Evolutionary conservation across 352 stramenopile species (phyloP), one percentile per base, ranked within the genome.

Genomic region (Globisporangium iwayamae): DNA sequence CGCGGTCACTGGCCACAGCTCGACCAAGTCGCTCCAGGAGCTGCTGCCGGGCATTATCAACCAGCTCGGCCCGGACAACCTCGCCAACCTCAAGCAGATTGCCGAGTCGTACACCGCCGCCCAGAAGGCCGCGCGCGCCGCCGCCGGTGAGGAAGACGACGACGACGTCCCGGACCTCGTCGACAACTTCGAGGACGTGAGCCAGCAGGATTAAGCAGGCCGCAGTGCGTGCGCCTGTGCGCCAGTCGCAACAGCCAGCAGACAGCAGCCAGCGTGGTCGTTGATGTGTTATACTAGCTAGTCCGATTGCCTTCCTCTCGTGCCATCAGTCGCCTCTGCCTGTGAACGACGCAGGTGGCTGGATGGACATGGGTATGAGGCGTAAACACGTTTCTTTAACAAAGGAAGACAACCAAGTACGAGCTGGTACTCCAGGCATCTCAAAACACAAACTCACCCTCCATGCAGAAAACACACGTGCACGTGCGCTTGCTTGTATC

Each of bases 101-200:
- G 93, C 93, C 38, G 90, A 96, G 71, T 93, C 86, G 67, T 90
- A 85, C 81, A 93, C 77, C 59, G 79, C 80, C 45, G 81, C 81
- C 61, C 84, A 90, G 71, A 93, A 90, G 71, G 79, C 78, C 36
- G 82, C 87, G 54, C 87, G 95, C 65, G 86, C 79, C 54, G 79
- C 83, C 22, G 87, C 75, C 47, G 81, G 85, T 34, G 91, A 97
- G 39, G 87, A 95, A 58, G 91, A 97, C 50, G 94, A 99, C 67
- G 96, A 99, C 65, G 96, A 98, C 74, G 95, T 99, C 60, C 96
- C 96, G 52, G 96, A 99, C 78, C 94, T 99, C 70, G 96, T 99
- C 32, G 96, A 99, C 75, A 98, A 98, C 89, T 99, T 99, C 74
- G 96, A 99, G 75, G 96, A 98, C 65, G 93, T 98, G 72, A 97